Evolutionary conservation across 116 monocot genomes (phyloP).

Genomic region (Iris pallida): DNA sequence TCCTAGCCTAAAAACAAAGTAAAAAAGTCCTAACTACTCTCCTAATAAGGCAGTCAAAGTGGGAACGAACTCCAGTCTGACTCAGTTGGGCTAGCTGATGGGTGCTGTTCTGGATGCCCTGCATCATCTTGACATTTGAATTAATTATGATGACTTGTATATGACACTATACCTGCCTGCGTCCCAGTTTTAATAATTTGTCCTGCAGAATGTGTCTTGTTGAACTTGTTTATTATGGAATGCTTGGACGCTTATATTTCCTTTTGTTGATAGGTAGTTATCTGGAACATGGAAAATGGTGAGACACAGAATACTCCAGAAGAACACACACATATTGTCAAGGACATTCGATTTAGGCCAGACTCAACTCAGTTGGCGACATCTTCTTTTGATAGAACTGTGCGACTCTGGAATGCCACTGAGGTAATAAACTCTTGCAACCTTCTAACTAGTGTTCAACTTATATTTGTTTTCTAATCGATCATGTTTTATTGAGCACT

Average conservation of each 20-base stretch:
- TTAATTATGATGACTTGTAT: too few species aligned
- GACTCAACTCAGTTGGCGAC: constrained; percentile 79
- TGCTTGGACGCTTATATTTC: not conserved
- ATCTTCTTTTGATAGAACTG: constrained; percentile 79
- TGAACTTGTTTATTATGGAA: not conserved
- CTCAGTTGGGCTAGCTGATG: too few species aligned
- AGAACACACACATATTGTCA: constrained; percentile 57
- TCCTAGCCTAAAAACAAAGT: too few species aligned
- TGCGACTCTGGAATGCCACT: constrained; percentile 84
- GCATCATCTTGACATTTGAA: too few species aligned
- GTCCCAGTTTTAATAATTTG: too few species aligned
- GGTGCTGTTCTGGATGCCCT: too few species aligned
- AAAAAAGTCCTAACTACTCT: too few species aligned
- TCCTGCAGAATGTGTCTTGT: not conserved
- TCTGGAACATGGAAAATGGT: constrained; percentile 88
- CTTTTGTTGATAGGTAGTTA: constrained; percentile 49
- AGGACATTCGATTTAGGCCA: constrained; percentile 87
- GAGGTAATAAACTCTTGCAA: constrained; percentile 45
- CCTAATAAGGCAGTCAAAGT: too few species aligned
- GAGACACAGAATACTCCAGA: constrained; percentile 75
- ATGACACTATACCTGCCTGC: too few species aligned
- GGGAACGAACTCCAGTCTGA: too few species aligned
- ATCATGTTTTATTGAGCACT: too few species aligned
- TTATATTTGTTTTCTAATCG: too few species aligned
- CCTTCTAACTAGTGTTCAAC: not conserved